phyloP scores from a whole-genome alignment of 257 asterid genomes.

The Ligustrum vulgare region DNA sequence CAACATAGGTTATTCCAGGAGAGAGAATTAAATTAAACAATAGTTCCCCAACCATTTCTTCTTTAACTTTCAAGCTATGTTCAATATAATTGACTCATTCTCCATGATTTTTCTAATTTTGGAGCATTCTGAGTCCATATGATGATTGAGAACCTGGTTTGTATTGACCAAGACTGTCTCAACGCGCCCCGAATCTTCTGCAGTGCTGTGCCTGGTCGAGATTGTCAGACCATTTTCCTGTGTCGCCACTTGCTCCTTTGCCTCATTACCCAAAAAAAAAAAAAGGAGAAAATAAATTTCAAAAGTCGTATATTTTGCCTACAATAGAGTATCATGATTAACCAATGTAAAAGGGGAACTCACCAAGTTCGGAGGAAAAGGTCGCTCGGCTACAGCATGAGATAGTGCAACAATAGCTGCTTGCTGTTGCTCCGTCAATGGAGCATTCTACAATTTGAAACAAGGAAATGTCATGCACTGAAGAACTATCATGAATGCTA shows the following conservation, averaged over 20 bases:
- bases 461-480: not conserved
- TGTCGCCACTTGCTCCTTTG: conserved; percentile 57
- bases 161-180: conserved; percentile 83
- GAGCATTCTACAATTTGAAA: conserved; percentile 62
- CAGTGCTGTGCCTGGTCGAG: conserved; percentile 51
- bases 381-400: conserved; percentile 92
- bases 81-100: not conserved
- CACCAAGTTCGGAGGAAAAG: conserved; percentile 83
- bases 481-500: no score
- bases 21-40: not conserved
- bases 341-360: conserved; percentile 23
- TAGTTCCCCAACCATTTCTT: not conserved
- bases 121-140: not conserved
- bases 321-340: conserved; percentile 13
- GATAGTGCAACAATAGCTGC: conserved; percentile 88
- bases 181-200: conserved; percentile 69
- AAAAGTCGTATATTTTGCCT: conserved; percentile 6
- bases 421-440: conserved; percentile 91
- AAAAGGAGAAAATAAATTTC: conserved; percentile 15
- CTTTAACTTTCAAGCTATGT: not conserved
- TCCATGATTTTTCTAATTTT: not conserved
- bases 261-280: conserved; percentile 36
- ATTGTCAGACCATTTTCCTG: conserved; percentile 61
- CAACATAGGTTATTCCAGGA: not conserved
- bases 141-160: conserved; percentile 54